Evolutionary conservation across 345 rosid genomes (phyloP).

Genomic region (Euphorbia tirucalli): DNA sequence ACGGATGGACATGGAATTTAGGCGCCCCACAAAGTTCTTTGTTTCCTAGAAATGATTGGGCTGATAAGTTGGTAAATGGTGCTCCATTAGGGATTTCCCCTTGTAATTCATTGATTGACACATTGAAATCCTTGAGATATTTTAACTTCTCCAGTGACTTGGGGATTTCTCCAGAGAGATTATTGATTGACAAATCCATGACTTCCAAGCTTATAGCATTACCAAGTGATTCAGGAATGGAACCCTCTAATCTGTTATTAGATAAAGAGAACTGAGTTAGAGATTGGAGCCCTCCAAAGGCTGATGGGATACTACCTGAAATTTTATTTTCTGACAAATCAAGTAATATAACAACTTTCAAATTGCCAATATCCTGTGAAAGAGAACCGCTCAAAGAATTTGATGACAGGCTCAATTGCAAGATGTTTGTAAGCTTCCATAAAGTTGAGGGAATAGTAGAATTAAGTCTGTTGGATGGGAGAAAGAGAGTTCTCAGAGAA

Average conservation of each 20-base stretch:
- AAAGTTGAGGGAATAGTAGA: no score
- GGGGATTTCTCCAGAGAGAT: conserved; percentile 16
- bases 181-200: neutral
- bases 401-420: neutral
- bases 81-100: conserved; percentile 14
- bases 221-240: neutral
- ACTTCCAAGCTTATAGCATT: neutral
- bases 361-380: neutral
- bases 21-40: conserved; percentile 21
- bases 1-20: conserved; percentile 16
- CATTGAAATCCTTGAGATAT: conserved; percentile 14
- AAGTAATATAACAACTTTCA: neutral
- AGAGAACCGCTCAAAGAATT: neutral
- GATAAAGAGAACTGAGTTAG: neutral
- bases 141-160: conserved; percentile 11
- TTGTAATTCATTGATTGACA: conserved; percentile 8
- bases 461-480: no score
- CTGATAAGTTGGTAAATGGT: neutral
- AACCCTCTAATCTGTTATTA: neutral
- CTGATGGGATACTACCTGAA: neutral
- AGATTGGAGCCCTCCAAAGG: neutral
- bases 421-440: no score
- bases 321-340: conserved; percentile 25
- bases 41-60: neutral
- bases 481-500: no score